phyloP scores from a whole-genome alignment of 805 yeast species.

The Metschnikowia drakensbergensis region DNA sequence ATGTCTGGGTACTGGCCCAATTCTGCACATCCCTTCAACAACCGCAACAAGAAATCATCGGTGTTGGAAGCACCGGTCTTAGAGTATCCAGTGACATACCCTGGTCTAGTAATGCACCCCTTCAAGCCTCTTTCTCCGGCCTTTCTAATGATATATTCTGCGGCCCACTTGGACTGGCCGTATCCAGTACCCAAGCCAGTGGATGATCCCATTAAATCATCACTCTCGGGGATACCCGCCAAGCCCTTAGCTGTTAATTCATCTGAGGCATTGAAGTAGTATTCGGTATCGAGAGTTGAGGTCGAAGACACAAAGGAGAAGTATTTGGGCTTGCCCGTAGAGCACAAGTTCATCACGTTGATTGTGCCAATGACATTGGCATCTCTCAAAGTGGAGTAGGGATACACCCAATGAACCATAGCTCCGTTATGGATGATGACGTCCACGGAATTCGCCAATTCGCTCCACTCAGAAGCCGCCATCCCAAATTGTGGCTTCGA shows the following conservation, averaged over 20 bases:
- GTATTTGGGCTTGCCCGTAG: conserved; percentile 75
- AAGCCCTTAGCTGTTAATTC: conserved; percentile 58
- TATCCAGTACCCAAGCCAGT: conserved; percentile 86
- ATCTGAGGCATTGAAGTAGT: conserved; percentile 77
- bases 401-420: conserved; percentile 97
- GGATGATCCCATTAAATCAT: conserved; percentile 77
- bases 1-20: conserved; percentile 84
- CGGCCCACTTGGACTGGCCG: conserved; percentile 98
- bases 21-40: conserved; percentile 92
- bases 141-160: conserved; percentile 79
- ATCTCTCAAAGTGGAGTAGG: conserved; percentile 83
- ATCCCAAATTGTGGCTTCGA: conserved; percentile 72
- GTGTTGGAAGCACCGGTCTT: conserved; percentile 87
- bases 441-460: conserved; percentile 61
- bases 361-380: conserved; percentile 89
- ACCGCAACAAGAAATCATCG: conserved; percentile 91
- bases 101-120: conserved; percentile 92
- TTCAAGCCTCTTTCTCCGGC: conserved; percentile 87
- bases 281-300: conserved; percentile 81
- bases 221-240: conserved; percentile 76
- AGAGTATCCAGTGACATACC: conserved; percentile 88
- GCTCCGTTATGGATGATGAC: conserved; percentile 96
- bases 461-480: conserved; percentile 50
- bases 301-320: conserved; percentile 95
- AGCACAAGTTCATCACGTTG: conserved; percentile 74